A percentile compares a stretch with the other conserved stretches of the same genome.
phyloP scores from a whole-genome alignment of 2,329 filamentous ascomycete species.

The Aphanoascus verrucosus region DNA sequence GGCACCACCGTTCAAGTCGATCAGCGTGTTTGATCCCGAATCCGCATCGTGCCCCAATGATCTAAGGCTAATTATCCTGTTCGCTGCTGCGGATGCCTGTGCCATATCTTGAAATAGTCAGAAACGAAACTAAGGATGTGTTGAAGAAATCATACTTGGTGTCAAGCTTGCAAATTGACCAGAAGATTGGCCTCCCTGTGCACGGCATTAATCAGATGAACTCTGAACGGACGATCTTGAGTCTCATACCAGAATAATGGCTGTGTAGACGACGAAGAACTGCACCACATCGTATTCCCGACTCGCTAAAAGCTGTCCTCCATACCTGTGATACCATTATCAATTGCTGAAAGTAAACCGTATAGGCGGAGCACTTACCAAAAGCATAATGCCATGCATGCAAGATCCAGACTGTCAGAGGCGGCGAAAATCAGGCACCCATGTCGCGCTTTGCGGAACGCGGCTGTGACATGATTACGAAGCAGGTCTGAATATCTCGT shows the following conservation, averaged over 20 bases:
- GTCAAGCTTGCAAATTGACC: constrained; percentile 59
- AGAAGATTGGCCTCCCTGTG: constrained; percentile 52
- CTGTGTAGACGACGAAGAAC: constrained; percentile 54
- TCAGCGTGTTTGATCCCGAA: neutral
- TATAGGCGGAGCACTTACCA: constrained; percentile 35
- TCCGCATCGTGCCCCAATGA: constrained; percentile 1
- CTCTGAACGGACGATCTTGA: neutral
- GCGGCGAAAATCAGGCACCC: constrained; percentile 57
- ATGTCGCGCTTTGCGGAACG: constrained; percentile 52
- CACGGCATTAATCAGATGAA: neutral
- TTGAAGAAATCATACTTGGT: constrained; percentile 34
- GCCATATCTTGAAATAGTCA: constrained; percentile 22
- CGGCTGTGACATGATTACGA: constrained; percentile 46
- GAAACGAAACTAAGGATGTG: neutral
- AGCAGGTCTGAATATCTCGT: constrained; percentile 52
- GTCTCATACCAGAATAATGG: constrained; percentile 41
- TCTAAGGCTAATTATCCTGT: constrained; percentile 28
- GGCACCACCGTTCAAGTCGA: constrained; percentile 18
- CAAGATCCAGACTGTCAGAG: constrained; percentile 55
- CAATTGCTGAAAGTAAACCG: neutral
- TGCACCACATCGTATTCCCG: constrained; percentile 39
- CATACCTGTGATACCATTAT: constrained; percentile 44
- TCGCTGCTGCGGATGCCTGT: constrained; percentile 30
- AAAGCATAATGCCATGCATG: constrained; percentile 51
- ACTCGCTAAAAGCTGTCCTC: constrained; percentile 47